Conservation (phyloP, 1,284 basidiomycete genomes). For the Amylostereum areolatum region DNA sequence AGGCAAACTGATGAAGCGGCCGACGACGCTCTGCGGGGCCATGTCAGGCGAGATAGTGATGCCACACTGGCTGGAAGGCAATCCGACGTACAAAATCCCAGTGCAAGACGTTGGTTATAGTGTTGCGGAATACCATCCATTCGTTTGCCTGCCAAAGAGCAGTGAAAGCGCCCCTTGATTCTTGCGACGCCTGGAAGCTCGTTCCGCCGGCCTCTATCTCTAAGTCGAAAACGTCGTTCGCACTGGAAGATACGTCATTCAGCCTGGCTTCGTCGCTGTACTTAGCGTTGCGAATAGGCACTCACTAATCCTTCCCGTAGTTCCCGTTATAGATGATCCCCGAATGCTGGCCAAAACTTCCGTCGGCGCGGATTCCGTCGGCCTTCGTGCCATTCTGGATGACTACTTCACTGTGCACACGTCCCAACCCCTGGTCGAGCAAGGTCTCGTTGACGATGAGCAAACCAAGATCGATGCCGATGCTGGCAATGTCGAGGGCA, state of each 20-base stretch:
- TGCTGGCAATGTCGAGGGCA: slow-evolving; percentile 47
- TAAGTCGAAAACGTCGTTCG: slow-evolving; percentile 43
- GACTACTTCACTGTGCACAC: slow-evolving; percentile 43
- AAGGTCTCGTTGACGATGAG: slow-evolving; percentile 36
- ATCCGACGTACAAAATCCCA: slow-evolving; percentile 54
- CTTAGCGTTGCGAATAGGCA: slow-evolving; percentile 4
- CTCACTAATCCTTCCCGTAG: slow-evolving; percentile 58
- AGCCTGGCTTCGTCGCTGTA: background rate
- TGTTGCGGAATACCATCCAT: slow-evolving; percentile 65
- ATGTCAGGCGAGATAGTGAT: background rate
- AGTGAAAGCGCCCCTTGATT: slow-evolving; percentile 36
- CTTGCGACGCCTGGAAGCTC: slow-evolving; percentile 35
- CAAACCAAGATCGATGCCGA: slow-evolving; percentile 47
- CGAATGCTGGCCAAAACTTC: slow-evolving; percentile 55
- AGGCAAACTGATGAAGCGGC: slow-evolving; percentile 50
- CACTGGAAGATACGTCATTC: slow-evolving; percentile 7
- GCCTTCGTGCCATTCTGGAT: slow-evolving; percentile 35
- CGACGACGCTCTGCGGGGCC: slow-evolving; percentile 37
- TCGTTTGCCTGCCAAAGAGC: slow-evolving; percentile 41
- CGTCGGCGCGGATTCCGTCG: slow-evolving; percentile 59
- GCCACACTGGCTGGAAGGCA: background rate
- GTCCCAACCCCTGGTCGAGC: slow-evolving; percentile 40
- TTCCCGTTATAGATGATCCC: slow-evolving; percentile 62
- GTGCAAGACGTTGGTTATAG: slow-evolving; percentile 47
- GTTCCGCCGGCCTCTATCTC: slow-evolving; percentile 50